Base-by-base conservation (phyloP, 2,329 filamentous ascomycete genomes). In the Zasmidium citrigriseum region DNA sequence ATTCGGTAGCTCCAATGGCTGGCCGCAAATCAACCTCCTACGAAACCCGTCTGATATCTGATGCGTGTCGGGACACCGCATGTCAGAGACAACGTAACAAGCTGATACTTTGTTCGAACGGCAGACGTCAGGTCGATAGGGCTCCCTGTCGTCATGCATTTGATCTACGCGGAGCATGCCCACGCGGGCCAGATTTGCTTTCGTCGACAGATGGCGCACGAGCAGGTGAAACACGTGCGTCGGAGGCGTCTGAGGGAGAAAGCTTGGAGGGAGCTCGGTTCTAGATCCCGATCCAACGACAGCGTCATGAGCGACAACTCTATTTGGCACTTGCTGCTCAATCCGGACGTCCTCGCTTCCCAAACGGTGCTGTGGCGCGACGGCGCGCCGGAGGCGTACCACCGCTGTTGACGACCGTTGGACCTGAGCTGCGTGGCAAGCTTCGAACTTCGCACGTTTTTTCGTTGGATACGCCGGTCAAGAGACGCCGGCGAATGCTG, bases 171-270 rank as follows among this genome's bases (percentile, higher is more conserved):
- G 14, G 7, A n/a, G n/a, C n/a, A 41, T 41, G 34, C 4, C 18
- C 16, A n/a, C 34, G 12, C 14, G 27, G 27, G 27, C 34, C 12
- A 41, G 34, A 41, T 41, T 41, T 41, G 16, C 34, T n/a, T 41
- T 41, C 34, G 34, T n/a, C 34, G 16, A 41, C 46, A n/a, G 46
- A 51, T 50, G 54, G 34, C 34, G 34, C 34, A 41, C 14, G 34
- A 9, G 46, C 14, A 51, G 48, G 24, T 52, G 48, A 57, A 41
- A 57, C 54, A 52, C 41, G 18, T 57, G 54, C 54, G 49, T 57
- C 48, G 46, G 45, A 50, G 54, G 46, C 46, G 44, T 20, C n/a
- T n/a, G n/a, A 46, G n/a, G 44, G 49, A 44, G 27, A 47, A 18
- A 25, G 23, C 34, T 47, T 52, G 20, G 27, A 27, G 51, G 51